A percentile compares a stretch with the other conserved stretches of the same genome.
Evolutionary conservation across 2,329 filamentous ascomycete genomes (phyloP).

Genomic region (Dactylella cylindrospora): DNA sequence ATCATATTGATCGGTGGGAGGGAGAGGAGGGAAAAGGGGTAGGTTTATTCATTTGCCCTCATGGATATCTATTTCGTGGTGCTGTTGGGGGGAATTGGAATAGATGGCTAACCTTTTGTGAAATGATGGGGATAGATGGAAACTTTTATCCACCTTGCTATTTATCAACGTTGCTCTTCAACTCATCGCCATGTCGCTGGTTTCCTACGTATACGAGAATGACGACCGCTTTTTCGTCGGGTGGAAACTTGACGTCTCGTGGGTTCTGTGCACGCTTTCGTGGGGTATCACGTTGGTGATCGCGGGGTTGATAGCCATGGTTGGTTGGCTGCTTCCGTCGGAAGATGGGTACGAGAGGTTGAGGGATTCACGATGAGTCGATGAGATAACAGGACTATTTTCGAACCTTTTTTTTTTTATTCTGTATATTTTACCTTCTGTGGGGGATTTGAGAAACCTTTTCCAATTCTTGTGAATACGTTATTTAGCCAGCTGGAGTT

Average conservation of each 20-base stretch:
- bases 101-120: too few species aligned
- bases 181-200: slow-evolving; percentile 44
- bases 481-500: too few species aligned
- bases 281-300: slow-evolving; percentile 46
- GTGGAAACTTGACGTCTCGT: slow-evolving; percentile 47
- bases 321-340: slow-evolving; percentile 45
- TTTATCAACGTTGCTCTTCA: slow-evolving; percentile 41
- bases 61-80: background rate
- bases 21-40: slow-evolving; percentile 76
- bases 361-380: background rate
- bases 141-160: slow-evolving; percentile 10
- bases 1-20: slow-evolving; percentile 78
- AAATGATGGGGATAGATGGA: slow-evolving; percentile 25
- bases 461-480: too few species aligned
- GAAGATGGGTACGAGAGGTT: slow-evolving; percentile 48
- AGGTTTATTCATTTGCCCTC: slow-evolving; percentile 57
- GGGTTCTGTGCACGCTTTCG: slow-evolving; percentile 47
- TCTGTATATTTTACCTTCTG: too few species aligned
- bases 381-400: background rate
- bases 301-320: slow-evolving; percentile 41
- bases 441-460: too few species aligned
- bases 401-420: too few species aligned
- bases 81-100: background rate
- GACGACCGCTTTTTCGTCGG: slow-evolving; percentile 49
- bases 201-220: slow-evolving; percentile 48